Evolutionary conservation across 2,329 filamentous ascomycete species (phyloP), one percentile per base, ranked within the genome.

Genomic region (Alternaria sp.): DNA sequence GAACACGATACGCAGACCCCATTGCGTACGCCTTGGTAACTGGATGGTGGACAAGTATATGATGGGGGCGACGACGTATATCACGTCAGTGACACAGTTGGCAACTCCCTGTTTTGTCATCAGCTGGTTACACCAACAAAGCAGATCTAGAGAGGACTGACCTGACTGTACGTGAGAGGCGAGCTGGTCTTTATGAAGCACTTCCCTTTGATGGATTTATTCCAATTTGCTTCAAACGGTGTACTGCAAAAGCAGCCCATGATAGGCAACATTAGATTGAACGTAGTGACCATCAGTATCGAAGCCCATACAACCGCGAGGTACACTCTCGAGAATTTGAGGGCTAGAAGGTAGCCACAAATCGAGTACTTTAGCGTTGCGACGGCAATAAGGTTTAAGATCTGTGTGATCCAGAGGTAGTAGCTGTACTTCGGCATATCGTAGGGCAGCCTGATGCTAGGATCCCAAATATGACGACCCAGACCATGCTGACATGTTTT

Each of bases 221-320:
- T 74, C 73, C 73, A 77, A 25, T 76, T 76, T 13, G 67, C 63
- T 23, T 75, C 72, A n/a, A 75, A 71, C 6, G 73, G 72, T 11
- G 63, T 71, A 46, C 67, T 69, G 17, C 63, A 66, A 28, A 76
- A 71, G 23, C 67, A 40, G 1, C 65, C 65, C 51, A 73, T 63
- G 2, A 69, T 59, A 0, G 73, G 72, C 3, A 74, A 15, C 2
- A 71, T 51, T 6, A 72, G 60, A 59, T 73, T 75, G 56, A 76
- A 72, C 1, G 67, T 57, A 1, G 68, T 68, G 11, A 74, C 67
- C 66, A 77, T 69, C 3, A 68, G 12, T 12, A 76, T 72, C 1
- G 68, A 71, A 6, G 62, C 47, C 70, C 72, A 76, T 2, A 77
- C 62, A 4, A 74, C 59, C 6, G 60, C 15, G 2, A 63, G 67